Conservation (phyloP, 345 rosid species). For the Rubroshorea leprosula region DNA sequence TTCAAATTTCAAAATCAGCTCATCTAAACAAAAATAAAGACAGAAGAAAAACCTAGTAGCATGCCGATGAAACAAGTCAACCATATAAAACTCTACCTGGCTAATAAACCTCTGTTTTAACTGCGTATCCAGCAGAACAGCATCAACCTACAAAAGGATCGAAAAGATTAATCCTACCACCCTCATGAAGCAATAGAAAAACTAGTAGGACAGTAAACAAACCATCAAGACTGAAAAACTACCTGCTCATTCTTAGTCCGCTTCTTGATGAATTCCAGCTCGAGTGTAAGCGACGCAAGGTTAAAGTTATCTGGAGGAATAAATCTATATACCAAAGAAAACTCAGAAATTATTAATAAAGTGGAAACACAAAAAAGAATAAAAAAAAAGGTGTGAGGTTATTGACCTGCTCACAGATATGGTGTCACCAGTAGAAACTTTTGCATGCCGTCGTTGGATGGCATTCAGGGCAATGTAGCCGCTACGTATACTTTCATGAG, state of each 20-base stretch:
- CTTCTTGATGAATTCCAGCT: constrained; percentile 88
- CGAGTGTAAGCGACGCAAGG: constrained; percentile 74
- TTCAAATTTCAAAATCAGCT: too few relatives aligned
- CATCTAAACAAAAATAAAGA: not conserved
- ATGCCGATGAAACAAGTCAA: not conserved
- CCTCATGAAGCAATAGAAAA: constrained; percentile 4
- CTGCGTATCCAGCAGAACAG: constrained; percentile 67
- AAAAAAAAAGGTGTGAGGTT: not conserved
- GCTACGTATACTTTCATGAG: constrained; percentile 56
- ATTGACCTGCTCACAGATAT: constrained; percentile 62
- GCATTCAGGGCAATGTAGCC: constrained; percentile 76
- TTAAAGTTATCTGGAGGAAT: constrained; percentile 71
- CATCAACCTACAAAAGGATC: constrained; percentile 67
- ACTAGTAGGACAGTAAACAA: not conserved
- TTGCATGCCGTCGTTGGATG: constrained; percentile 78
- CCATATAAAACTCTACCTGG: constrained; percentile 45
- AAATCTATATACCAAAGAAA: constrained; percentile 37
- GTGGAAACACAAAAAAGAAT: not conserved
- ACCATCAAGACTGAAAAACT: constrained; percentile 9
- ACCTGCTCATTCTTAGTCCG: constrained; percentile 90
- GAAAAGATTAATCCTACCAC: not conserved
- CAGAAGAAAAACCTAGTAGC: not conserved
- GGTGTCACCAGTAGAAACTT: constrained; percentile 77
- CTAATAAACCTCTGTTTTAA: constrained; percentile 67
- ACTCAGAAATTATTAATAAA: not conserved